Evolutionary conservation across 1,284 basidiomycete genomes (phyloP).

Genomic region (Cutaneotrichosporon sp.): DNA sequence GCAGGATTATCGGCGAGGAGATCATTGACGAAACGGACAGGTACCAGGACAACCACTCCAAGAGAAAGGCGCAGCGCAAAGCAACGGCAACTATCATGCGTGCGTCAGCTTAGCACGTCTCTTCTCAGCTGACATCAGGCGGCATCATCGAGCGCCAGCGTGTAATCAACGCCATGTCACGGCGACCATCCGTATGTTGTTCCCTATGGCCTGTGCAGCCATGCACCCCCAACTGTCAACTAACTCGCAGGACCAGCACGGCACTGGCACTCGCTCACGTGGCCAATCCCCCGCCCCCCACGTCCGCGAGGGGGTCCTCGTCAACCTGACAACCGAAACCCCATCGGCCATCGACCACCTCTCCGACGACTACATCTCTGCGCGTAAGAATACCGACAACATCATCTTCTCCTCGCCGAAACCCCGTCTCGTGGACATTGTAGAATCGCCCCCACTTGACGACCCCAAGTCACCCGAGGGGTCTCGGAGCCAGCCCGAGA

Average conservation of each 20-base stretch:
- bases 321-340: constrained; percentile 5
- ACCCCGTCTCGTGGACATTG: neutral
- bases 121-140: constrained; percentile 22
- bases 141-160: constrained; percentile 50
- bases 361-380: neutral
- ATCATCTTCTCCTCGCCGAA: neutral
- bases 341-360: neutral
- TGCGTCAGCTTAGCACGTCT: too few relatives aligned
- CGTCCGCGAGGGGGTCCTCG: constrained; percentile 10
- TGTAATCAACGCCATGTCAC: constrained; percentile 39
- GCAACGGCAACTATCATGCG: constrained; percentile 74
- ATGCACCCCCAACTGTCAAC: neutral
- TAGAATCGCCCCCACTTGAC: neutral
- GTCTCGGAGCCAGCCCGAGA: too few relatives aligned
- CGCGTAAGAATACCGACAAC: neutral
- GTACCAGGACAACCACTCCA: constrained; percentile 77
- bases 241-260: too few relatives aligned
- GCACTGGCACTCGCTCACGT: too few relatives aligned
- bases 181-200: constrained; percentile 39
- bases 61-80: constrained; percentile 62
- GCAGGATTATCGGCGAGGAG: constrained; percentile 51
- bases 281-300: neutral
- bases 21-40: constrained; percentile 79
- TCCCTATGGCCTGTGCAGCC: neutral
- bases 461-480: neutral